A percentile compares a stretch with the other conserved stretches of the same genome.
Evolutionary conservation across 495 filamentous ascomycete species (phyloP).

Genomic region (Annulohypoxylon nitens): DNA sequence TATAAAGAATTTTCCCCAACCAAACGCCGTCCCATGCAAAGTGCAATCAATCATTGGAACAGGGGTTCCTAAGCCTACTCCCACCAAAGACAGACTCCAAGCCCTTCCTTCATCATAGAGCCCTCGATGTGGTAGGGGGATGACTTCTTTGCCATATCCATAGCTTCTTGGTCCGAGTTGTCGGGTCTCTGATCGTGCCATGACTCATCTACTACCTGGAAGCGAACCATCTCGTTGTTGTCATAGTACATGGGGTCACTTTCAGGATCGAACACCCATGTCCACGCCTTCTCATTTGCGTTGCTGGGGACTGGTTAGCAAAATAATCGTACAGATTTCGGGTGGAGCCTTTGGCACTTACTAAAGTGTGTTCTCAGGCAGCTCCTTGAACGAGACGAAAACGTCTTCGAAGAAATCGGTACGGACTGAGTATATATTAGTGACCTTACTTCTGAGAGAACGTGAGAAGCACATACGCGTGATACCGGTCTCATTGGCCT

Average conservation of each 20-base stretch:
- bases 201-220: slow-evolving; percentile 83
- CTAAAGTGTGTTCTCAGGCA: slow-evolving; percentile 81
- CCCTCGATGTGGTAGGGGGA: slow-evolving; percentile 78
- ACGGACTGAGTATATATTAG: slow-evolving; percentile 66
- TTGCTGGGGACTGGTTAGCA: slow-evolving; percentile 61
- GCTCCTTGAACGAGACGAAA: slow-evolving; percentile 75
- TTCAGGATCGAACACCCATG: slow-evolving; percentile 77
- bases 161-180: slow-evolving; percentile 67
- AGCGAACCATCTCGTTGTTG: slow-evolving; percentile 85
- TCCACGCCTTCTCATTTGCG: slow-evolving; percentile 79
- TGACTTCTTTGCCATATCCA: slow-evolving; percentile 61
- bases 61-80: slow-evolving; percentile 43
- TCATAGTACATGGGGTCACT: slow-evolving; percentile 84
- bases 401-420: slow-evolving; percentile 95
- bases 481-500: slow-evolving; percentile 78
- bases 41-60: slow-evolving; percentile 10
- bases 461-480: slow-evolving; percentile 66
- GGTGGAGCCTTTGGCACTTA: slow-evolving; percentile 57
- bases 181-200: slow-evolving; percentile 90
- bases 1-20: slow-evolving; percentile 23
- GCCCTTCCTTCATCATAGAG: slow-evolving; percentile 65
- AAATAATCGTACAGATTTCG: slow-evolving; percentile 2
- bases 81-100: slow-evolving; percentile 69
- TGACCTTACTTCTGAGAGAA: background rate
- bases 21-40: slow-evolving; percentile 27